Percentiles rank a stretch among this genome's conserved stretches.
Conservation (phyloP, 495 filamentous ascomycete species). For the Cryomyces minteri region DNA sequence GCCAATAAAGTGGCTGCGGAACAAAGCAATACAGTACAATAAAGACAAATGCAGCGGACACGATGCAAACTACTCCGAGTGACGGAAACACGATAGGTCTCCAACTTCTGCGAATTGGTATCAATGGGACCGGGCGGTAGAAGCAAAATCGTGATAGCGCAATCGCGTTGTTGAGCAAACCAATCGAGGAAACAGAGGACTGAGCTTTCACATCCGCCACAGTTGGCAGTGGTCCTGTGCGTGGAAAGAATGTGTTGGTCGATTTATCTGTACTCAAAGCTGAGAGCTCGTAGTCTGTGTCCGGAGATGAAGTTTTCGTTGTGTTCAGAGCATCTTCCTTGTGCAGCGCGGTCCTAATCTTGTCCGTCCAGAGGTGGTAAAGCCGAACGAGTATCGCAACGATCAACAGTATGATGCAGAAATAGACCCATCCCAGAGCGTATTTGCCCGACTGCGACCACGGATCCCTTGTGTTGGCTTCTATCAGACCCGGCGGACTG, state of each 20-base stretch:
- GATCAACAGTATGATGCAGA: slow-evolving; percentile 51
- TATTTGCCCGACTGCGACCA: slow-evolving; percentile 74
- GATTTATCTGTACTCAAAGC: slow-evolving; percentile 49
- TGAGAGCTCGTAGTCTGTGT: slow-evolving; percentile 49
- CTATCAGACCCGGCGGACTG: slow-evolving; percentile 49
- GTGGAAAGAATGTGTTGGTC: slow-evolving; percentile 54
- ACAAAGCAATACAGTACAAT: slow-evolving; percentile 66
- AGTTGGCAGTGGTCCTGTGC: slow-evolving; percentile 28
- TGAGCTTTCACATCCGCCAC: slow-evolving; percentile 35
- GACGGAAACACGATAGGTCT: slow-evolving; percentile 61
- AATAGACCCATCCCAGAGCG: slow-evolving; percentile 74
- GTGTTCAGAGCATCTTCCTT: slow-evolving; percentile 48
- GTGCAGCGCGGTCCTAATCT: slow-evolving; percentile 65
- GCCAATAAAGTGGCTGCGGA: slow-evolving; percentile 68
- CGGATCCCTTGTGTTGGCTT: slow-evolving; percentile 60
- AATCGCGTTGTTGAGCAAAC: slow-evolving; percentile 52
- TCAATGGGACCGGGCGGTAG: slow-evolving; percentile 60
- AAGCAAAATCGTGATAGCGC: slow-evolving; percentile 70
- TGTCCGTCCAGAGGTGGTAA: slow-evolving; percentile 78
- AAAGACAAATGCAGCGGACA: slow-evolving; percentile 46
- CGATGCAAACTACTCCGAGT: slow-evolving; percentile 44
- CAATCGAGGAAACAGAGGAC: slow-evolving; percentile 47
- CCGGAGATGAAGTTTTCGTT: slow-evolving; percentile 35
- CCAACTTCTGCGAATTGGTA: slow-evolving; percentile 30
- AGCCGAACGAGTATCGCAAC: slow-evolving; percentile 44